A percentile compares a stretch with the other conserved stretches of the same genome.
phyloP scores from a whole-genome alignment of 2,329 filamentous ascomycete species.

The Diaporthe humulicola region DNA sequence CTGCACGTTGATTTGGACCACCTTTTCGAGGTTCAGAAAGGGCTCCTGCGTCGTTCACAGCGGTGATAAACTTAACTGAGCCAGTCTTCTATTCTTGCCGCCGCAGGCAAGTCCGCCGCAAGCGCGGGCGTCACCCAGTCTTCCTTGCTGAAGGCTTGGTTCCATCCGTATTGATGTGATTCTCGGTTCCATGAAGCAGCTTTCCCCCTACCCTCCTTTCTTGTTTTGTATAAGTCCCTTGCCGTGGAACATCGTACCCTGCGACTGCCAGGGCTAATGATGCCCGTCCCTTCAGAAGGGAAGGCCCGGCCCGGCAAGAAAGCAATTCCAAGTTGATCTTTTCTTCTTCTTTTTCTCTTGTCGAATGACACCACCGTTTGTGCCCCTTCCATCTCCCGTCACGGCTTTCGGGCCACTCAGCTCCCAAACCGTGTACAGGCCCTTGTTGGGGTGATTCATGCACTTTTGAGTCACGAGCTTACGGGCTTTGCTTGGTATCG shows the following conservation, averaged over 20 bases:
- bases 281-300: no score
- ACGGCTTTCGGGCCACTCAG: background rate
- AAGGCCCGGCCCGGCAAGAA: background rate
- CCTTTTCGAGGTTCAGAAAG: background rate
- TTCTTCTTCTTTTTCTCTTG: background rate
- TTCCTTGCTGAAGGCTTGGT: background rate
- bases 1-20: background rate
- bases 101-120: background rate
- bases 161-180: background rate
- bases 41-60: background rate
- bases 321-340: background rate
- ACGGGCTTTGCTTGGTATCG: background rate
- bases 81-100: background rate
- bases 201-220: background rate
- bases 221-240: background rate
- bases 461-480: background rate
- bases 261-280: no score
- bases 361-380: background rate
- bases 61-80: no score
- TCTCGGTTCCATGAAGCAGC: background rate
- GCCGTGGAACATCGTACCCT: background rate
- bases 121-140: background rate
- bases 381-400: background rate
- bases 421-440: no score
- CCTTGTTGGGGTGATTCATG: background rate